Evolutionary conservation across 108 stramenopile species (phyloP).

Genomic region (Discostella pseudostelligera): DNA sequence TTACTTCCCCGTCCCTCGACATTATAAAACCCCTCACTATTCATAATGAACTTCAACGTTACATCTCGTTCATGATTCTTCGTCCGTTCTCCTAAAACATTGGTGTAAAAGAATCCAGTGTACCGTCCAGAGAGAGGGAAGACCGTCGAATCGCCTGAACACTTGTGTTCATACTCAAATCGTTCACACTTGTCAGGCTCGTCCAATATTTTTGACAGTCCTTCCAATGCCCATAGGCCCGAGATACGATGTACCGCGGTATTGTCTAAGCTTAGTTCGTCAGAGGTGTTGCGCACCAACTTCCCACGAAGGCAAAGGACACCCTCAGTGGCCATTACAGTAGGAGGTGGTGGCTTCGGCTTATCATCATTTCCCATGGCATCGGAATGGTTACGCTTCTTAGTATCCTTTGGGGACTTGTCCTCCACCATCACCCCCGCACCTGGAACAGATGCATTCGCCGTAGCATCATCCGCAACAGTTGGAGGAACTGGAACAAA

Average conservation of each 20-base stretch:
- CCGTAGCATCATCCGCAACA: conserved; percentile 2
- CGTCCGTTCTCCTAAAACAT: conserved; percentile 51
- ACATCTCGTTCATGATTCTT: conserved; percentile 73
- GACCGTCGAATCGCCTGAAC: conserved; percentile 40
- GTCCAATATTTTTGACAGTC: conserved; percentile 60
- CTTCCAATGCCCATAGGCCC: conserved; percentile 74
- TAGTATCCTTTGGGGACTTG: too few relatives aligned
- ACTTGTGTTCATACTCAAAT: conserved; percentile 87
- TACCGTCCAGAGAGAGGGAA: conserved; percentile 80
- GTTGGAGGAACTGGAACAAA: conserved; percentile 11
- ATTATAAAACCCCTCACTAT: conserved; percentile 80
- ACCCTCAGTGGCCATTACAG: conserved; percentile 54
- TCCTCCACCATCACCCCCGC: too few relatives aligned
- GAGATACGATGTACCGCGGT: conserved; percentile 64
- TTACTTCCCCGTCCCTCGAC: conserved; percentile 85
- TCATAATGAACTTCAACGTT: conserved; percentile 70
- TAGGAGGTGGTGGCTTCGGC: conserved; percentile 39
- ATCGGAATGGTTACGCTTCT: conserved; percentile 33
- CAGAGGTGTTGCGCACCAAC: conserved; percentile 53
- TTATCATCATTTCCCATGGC: conserved; percentile 29
- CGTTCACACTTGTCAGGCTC: conserved; percentile 76
- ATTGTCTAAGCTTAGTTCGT: conserved; percentile 47
- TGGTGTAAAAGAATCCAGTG: conserved; percentile 81
- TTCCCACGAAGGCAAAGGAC: conserved; percentile 81
- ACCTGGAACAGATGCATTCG: conserved; percentile 29